These are phyloP conservation scores for Leccinum obscurum DNA, from an alignment of 768 basidiomycete genomes.

Conservation along the genomic window DNA sequence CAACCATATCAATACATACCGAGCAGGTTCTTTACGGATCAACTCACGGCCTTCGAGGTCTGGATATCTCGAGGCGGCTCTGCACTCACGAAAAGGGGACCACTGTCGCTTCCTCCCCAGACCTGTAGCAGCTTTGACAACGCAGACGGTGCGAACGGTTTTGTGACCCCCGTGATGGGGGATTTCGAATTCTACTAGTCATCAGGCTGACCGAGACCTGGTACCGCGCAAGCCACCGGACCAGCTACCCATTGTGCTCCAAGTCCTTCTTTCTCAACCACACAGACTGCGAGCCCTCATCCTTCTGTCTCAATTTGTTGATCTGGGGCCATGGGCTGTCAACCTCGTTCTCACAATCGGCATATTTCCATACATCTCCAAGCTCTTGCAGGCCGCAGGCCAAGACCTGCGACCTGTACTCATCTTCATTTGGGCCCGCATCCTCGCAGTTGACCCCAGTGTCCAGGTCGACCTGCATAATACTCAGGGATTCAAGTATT, in stretches of 20 bases:
- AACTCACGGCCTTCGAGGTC: conserved; percentile 95
- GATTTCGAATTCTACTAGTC: conserved; percentile 2
- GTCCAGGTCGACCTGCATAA: conserved; percentile 90
- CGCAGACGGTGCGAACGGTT: conserved; percentile 18
- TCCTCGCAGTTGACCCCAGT: conserved; percentile 92
- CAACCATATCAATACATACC: conserved; percentile 75
- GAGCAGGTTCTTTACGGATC: conserved; percentile 93
- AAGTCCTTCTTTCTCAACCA: conserved; percentile 94
- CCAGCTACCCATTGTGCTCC: conserved; percentile 95
- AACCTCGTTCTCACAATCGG: conserved; percentile 94
- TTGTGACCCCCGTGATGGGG: conserved; percentile 21
- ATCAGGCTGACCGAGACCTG: conserved; percentile 40
- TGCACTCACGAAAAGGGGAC: conserved; percentile 75
- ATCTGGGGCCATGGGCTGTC: conserved; percentile 98
- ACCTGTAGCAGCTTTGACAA: conserved; percentile 35
- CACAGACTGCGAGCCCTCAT: conserved; percentile 95
- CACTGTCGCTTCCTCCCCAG: conserved; percentile 63
- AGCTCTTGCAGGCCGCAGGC: conserved; percentile 91
- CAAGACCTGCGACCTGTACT: conserved; percentile 95
- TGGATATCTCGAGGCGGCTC: conserved; percentile 96
- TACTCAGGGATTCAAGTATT: conserved; percentile 80
- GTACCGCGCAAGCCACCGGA: conserved; percentile 93
- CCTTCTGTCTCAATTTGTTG: conserved; percentile 94
- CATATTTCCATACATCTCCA: conserved; percentile 98
- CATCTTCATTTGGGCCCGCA: conserved; percentile 98